Base-by-base conservation (phyloP, 495 filamentous ascomycete species). In the Penicillium turbatum region DNA sequence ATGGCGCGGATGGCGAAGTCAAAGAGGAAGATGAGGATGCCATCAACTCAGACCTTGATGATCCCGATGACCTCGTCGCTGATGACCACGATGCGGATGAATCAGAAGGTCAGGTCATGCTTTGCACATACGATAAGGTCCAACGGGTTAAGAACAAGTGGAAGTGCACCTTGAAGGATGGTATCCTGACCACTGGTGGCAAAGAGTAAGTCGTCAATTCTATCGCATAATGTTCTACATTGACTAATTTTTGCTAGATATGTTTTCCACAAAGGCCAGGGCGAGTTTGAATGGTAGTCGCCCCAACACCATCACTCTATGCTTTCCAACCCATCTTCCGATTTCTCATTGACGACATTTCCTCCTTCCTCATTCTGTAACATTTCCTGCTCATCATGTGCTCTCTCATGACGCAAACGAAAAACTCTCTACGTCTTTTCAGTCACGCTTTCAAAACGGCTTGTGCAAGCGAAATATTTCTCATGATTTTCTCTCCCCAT, bases 91-190 rank as follows among this genome's bases (percentile, higher is more conserved):
- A 91, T 19, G 85, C 80, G 21, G 91, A 97, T 36, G 92, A 96
- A 48, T 86, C 92, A 15, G 79, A 79, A 5, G 83, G 82, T 2
- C 86, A 95, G 55, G 89, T 93, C 69, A 97, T 97, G 89, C 83
- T 97, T 35, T 98, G 93, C 76, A 96, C 93, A 62, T 98, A 98
- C 65, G 93, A 99, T 76, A 99, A 99, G 77, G 93, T 99, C 16
- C 92, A 97, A 71, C 80, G 93, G 45, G 95, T 97, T 53, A 99
- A 99, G 85, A 99, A 97, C 70, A 99, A 97, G 86, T 99, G 93
- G 93, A 99, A 99, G 85, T 99, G 93, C 74, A 89, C 88, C 5
- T 80, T 99, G 48, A 97, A 97, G 76, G 93, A 99, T 62, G 93
- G 93, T 15, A 88, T 99, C 13, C 78, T 99, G 56, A 96, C 86